A percentile compares a stretch with the other conserved stretches of the same genome.
phyloP scores from a whole-genome alignment of 805 yeast genomes.

The Kodamaea jinghongensis region DNA sequence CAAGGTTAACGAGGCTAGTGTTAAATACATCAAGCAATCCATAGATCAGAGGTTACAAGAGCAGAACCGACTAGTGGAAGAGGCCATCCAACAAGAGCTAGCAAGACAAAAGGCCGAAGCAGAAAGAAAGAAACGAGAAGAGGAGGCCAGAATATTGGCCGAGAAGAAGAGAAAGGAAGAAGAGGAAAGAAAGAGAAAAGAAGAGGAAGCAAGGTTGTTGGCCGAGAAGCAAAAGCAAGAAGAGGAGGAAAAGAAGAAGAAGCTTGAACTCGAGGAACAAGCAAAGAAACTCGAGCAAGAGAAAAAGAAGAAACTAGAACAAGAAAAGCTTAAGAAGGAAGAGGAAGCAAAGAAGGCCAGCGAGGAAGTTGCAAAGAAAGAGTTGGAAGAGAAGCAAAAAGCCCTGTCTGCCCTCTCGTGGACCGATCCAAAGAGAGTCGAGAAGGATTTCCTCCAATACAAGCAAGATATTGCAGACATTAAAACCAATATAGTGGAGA shows the following conservation, averaged over 20 bases:
- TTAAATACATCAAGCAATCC: not conserved
- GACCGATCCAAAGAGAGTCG: slow-evolving; percentile 37
- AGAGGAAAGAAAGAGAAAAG: slow-evolving; percentile 15
- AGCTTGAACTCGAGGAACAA: slow-evolving; percentile 8
- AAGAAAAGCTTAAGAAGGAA: slow-evolving; percentile 20
- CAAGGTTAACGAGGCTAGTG: no score
- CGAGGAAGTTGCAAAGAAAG: slow-evolving; percentile 7
- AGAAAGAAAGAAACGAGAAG: slow-evolving; percentile 1
- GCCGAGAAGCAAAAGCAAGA: slow-evolving; percentile 4
- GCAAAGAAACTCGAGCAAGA: slow-evolving; percentile 10
- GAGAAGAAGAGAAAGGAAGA: slow-evolving; percentile 19
- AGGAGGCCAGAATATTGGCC: slow-evolving; percentile 4
- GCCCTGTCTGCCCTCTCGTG: slow-evolving; percentile 21
- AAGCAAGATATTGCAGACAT: slow-evolving; percentile 54
- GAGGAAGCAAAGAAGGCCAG: slow-evolving; percentile 15
- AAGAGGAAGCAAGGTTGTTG: slow-evolving; percentile 1
- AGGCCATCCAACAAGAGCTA: slow-evolving; percentile 3
- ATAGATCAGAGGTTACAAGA: slow-evolving; percentile 8
- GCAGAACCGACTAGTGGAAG: slow-evolving; percentile 14
- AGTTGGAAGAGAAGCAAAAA: slow-evolving; percentile 13
- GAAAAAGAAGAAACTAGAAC: slow-evolving; percentile 9
- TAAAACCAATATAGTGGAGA: slow-evolving; percentile 56
- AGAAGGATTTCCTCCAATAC: slow-evolving; percentile 44
- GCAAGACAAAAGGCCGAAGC: slow-evolving; percentile 10
- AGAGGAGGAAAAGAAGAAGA: slow-evolving; percentile 7